Evolutionary conservation across 1,139 yeast species (phyloP).

Genomic region (Yamadazyma buinensis): DNA sequence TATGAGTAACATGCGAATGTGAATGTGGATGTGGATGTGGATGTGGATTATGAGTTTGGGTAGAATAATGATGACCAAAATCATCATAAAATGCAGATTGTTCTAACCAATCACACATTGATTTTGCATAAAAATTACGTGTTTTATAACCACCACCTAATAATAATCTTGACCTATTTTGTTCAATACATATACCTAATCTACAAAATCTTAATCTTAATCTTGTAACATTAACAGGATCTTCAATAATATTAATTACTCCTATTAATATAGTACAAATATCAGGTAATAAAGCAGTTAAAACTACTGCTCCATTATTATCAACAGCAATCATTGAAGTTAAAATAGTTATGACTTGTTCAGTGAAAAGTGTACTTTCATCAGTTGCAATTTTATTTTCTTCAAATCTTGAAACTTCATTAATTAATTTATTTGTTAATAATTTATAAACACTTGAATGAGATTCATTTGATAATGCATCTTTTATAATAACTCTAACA

Average conservation of each 20-base stretch:
- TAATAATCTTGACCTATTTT: slow-evolving; percentile 33
- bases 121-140: slow-evolving; percentile 59
- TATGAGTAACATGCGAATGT: no score
- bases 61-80: slow-evolving; percentile 3
- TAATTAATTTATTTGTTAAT: slow-evolving; percentile 30
- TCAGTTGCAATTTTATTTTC: slow-evolving; percentile 25
- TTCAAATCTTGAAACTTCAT: slow-evolving; percentile 21
- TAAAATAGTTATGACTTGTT: slow-evolving; percentile 36
- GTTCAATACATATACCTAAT: slow-evolving; percentile 48
- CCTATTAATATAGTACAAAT: slow-evolving; percentile 27
- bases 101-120: slow-evolving; percentile 68
- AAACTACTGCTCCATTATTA: slow-evolving; percentile 37
- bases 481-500: slow-evolving; percentile 44
- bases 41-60: neutral
- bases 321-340: slow-evolving; percentile 34
- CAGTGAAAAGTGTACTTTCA: slow-evolving; percentile 34
- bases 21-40: neutral
- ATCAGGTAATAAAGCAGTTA: slow-evolving; percentile 32
- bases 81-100: slow-evolving; percentile 41
- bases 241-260: slow-evolving; percentile 33
- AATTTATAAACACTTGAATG: slow-evolving; percentile 42
- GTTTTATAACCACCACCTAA: slow-evolving; percentile 53
- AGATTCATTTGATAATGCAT: slow-evolving; percentile 44
- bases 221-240: slow-evolving; percentile 37
- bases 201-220: slow-evolving; percentile 60